Evolutionary conservation across 495 filamentous ascomycete genomes (phyloP), one percentile per base, ranked within the genome.

Genomic region (Penicillium malachiteum): DNA sequence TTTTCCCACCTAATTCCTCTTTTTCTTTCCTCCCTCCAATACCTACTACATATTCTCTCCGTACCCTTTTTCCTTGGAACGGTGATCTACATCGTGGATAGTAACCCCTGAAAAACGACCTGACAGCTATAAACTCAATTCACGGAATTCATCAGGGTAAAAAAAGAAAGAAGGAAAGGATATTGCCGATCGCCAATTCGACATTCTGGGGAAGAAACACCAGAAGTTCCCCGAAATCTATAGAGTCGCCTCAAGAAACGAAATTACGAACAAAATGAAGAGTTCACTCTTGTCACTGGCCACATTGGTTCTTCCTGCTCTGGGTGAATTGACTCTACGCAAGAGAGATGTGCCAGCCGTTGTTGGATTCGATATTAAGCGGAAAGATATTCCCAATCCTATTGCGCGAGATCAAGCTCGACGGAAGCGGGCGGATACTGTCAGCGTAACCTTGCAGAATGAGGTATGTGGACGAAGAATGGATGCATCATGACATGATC

Each of bases 391-490:
- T 0, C 7, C 54, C 1, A 52, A 76, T 52, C 75, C 71, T 0
- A 62, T 70, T 2, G 49, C 59, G 14, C 62, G 75, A 59, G 70
- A 75, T 50, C 63, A 58, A 11, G 47, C 54, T 13, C 68, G 75
- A 48, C 62, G 74, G 44, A 74, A 72, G 48, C 67, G 75, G 62
- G 39, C 70, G 67, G 40, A 52, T 17, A 59, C 56, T 1, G 52
- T 79, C 21, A 60, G 52, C 17, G 67, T 73, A 38, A 46, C 54
- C 8, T 58, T 81, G 45, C 66, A 74, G 40, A 81, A 81, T 54
- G 73, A 78, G 66, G 71, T 78, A 59, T 48, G 64, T 56, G 33
- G 21, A 18, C 21, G 4, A 26, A 26, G 21, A 26, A 26, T 26
- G 21, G 21, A 26, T 26, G 21, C 21, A 26, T 26, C 21, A 26